phyloP scores from a whole-genome alignment of 192 early-diverging fungal genomes.

The Dimargaris xerosporica region DNA sequence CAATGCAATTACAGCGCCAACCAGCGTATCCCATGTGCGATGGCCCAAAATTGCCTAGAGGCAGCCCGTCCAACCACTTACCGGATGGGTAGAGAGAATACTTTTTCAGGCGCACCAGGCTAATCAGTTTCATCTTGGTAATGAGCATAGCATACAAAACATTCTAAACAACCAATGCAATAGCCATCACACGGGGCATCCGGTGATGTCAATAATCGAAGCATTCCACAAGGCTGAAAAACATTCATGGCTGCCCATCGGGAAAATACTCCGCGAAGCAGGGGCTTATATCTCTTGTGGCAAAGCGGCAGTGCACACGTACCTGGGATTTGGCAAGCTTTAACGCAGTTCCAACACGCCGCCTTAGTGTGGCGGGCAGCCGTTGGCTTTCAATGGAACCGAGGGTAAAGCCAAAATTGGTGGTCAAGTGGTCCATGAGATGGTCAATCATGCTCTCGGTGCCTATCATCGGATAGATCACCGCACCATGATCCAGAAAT shows the following conservation, averaged over 20 bases:
- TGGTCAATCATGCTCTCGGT: constrained; percentile 73
- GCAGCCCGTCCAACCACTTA: constrained; percentile 10
- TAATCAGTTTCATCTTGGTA: constrained; percentile 59
- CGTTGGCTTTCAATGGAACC: constrained; percentile 60
- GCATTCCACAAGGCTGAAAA: too few relatives aligned
- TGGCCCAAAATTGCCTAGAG: neutral
- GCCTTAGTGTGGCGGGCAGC: constrained; percentile 46
- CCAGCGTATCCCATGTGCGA: too few relatives aligned
- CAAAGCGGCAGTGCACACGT: neutral
- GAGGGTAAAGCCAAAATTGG: constrained; percentile 56
- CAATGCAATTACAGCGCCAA: neutral
- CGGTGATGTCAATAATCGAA: too few relatives aligned
- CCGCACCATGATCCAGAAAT: too few relatives aligned
- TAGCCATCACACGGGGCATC: too few relatives aligned
- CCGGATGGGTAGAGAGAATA: constrained; percentile 64
- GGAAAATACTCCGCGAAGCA: too few relatives aligned
- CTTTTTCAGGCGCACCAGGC: constrained; percentile 52
- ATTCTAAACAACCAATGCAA: too few relatives aligned
- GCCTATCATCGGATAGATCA: constrained; percentile 18
- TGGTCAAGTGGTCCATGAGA: constrained; percentile 49
- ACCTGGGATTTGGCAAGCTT: constrained; percentile 40
- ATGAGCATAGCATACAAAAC: constrained; percentile 69
- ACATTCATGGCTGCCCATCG: too few relatives aligned
- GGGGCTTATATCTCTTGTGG: too few relatives aligned
- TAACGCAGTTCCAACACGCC: constrained; percentile 47